Conservation (phyloP, 202 grass and related monocot species). For the Setaria italica region DNA sequence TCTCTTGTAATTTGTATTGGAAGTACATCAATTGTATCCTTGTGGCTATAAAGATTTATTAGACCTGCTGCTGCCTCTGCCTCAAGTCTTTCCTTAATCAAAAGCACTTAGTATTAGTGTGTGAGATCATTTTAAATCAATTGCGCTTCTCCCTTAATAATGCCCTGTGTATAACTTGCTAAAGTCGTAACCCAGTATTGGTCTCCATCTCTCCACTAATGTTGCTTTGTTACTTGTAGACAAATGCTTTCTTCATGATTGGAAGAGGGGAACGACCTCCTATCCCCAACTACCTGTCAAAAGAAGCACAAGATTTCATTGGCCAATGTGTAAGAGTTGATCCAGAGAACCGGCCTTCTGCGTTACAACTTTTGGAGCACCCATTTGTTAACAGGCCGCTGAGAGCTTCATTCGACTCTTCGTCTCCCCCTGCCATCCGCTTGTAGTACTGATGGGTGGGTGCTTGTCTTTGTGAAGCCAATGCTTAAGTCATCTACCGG, state of each 20-base stretch:
- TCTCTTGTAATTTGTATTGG: conserved; percentile 6
- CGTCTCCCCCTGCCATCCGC: conserved; percentile 48
- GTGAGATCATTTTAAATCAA: too few relatives aligned
- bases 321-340: conserved; percentile 77
- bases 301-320: conserved; percentile 89
- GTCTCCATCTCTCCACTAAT: conserved; percentile 28
- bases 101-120: neutral
- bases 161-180: neutral
- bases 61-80: conserved; percentile 1
- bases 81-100: neutral
- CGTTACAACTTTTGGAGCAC: conserved; percentile 77
- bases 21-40: neutral
- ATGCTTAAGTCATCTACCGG: conserved; percentile 30
- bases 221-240: conserved; percentile 56
- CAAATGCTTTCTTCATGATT: conserved; percentile 88
- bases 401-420: conserved; percentile 60
- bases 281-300: conserved; percentile 70
- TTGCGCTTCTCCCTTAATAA: neutral
- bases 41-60: neutral
- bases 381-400: conserved; percentile 87
- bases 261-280: conserved; percentile 79
- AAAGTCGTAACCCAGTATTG: conserved; percentile 5
- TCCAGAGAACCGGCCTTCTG: conserved; percentile 73
- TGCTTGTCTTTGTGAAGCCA: conserved; percentile 41
- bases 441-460: conserved; percentile 29